Evolutionary conservation across 805 yeast genomes (phyloP).

Genomic region (Cyberlindnera subsufficiens): DNA sequence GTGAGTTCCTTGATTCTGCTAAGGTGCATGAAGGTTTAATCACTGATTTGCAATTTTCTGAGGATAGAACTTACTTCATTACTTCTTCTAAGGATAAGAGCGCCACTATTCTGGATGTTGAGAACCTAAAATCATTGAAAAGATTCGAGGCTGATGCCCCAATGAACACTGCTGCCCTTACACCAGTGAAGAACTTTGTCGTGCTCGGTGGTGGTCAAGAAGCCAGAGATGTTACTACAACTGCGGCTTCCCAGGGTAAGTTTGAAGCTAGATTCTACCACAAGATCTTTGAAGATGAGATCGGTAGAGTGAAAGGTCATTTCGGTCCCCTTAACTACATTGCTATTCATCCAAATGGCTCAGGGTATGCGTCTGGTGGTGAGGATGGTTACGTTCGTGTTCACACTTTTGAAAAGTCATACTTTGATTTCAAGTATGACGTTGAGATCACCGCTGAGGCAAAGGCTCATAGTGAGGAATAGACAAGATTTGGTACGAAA

Average conservation of each 20-base stretch:
- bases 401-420: constrained; percentile 87
- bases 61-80: constrained; percentile 83
- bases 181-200: constrained; percentile 88
- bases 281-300: constrained; percentile 90
- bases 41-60: constrained; percentile 87
- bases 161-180: constrained; percentile 89
- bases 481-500: background rate
- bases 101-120: constrained; percentile 74
- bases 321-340: constrained; percentile 96
- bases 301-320: constrained; percentile 97
- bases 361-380: constrained; percentile 93
- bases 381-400: constrained; percentile 97
- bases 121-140: constrained; percentile 64
- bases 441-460: constrained; percentile 75
- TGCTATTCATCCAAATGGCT: constrained; percentile 92
- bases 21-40: constrained; percentile 72
- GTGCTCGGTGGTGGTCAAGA: constrained; percentile 99
- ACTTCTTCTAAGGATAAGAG: constrained; percentile 90
- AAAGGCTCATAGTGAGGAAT: constrained; percentile 7
- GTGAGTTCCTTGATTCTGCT: constrained; percentile 54
- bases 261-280: constrained; percentile 96
- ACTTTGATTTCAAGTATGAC: constrained; percentile 89
- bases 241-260: constrained; percentile 87
- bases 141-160: constrained; percentile 86
- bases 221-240: constrained; percentile 97